Evolutionary conservation across 495 filamentous ascomycete species (phyloP).

Genomic region (Penicillium fimorum): DNA sequence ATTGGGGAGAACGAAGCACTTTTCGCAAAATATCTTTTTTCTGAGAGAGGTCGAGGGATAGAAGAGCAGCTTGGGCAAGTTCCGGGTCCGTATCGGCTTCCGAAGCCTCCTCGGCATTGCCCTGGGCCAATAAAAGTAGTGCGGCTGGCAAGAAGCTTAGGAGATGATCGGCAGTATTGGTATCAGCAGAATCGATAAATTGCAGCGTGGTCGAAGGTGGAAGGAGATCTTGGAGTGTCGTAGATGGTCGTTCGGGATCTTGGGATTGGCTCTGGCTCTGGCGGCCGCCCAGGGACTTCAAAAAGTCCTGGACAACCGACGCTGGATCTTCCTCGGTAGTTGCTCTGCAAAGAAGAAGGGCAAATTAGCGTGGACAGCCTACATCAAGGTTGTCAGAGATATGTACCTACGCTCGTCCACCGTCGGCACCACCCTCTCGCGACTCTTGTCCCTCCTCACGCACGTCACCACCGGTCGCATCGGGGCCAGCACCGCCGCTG

Average conservation of each 20-base stretch:
- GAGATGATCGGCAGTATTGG: conserved; percentile 66
- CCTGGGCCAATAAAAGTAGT: conserved; percentile 71
- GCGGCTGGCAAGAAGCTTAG: conserved; percentile 72
- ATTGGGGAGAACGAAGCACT: conserved; percentile 88
- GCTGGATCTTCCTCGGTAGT: conserved; percentile 54
- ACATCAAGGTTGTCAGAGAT: conserved; percentile 34
- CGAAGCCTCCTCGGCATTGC: conserved; percentile 53
- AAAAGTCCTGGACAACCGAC: conserved; percentile 75
- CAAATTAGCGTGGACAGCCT: conserved; percentile 8
- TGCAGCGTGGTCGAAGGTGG: conserved; percentile 72
- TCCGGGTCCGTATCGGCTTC: conserved; percentile 65
- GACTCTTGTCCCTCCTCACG: conserved; percentile 84
- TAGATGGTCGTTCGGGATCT: conserved; percentile 63
- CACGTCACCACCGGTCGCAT: conserved; percentile 84
- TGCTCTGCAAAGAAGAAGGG: conserved; percentile 31
- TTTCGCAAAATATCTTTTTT: conserved; percentile 79
- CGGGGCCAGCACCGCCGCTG: conserved; percentile 77
- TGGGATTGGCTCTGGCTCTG: conserved; percentile 45
- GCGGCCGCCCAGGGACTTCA: conserved; percentile 73
- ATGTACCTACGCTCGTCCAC: conserved; percentile 97
- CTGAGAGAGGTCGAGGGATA: conserved; percentile 70
- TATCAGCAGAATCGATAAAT: conserved; percentile 64
- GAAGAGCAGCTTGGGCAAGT: conserved; percentile 64
- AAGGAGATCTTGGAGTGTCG: conserved; percentile 85
- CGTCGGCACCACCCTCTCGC: conserved; percentile 90